A percentile compares a stretch with the other conserved stretches of the same genome.
Conservation (phyloP, 106 monocot species). For the Narthecium ossifragum region DNA sequence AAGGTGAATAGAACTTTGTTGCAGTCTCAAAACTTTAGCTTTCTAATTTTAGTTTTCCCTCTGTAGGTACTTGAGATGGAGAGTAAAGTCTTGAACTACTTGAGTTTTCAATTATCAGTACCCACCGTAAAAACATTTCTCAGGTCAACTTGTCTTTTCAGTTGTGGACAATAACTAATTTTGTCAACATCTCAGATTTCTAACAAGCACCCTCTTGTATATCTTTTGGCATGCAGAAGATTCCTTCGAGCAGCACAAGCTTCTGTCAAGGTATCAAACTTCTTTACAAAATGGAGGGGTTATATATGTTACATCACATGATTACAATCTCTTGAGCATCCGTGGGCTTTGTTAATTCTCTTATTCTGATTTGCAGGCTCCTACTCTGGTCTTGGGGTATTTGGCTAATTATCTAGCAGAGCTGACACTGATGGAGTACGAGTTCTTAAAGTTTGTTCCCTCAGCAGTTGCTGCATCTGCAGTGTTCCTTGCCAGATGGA, state of each 20-base stretch:
- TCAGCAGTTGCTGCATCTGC: conserved; percentile 76
- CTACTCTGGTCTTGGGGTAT: conserved; percentile 38
- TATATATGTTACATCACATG: too few species aligned
- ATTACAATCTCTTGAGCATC: too few species aligned
- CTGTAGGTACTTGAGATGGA: conserved; percentile 81
- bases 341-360: background rate
- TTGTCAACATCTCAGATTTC: background rate
- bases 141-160: conserved; percentile 31
- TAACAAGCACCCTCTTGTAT: background rate
- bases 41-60: too few species aligned
- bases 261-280: conserved; percentile 48
- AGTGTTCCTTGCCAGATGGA: conserved; percentile 85
- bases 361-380: conserved; percentile 26
- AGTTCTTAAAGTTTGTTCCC: conserved; percentile 72
- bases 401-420: conserved; percentile 89
- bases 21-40: too few species aligned
- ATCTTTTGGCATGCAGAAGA: conserved; percentile 43
- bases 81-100: conserved; percentile 40
- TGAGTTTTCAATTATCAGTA: conserved; percentile 63
- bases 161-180: background rate
- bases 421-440: conserved; percentile 75
- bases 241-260: conserved; percentile 81
- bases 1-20: too few species aligned
- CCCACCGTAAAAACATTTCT: conserved; percentile 88
- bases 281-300: too few species aligned